Evolutionary conservation across 805 yeast species (phyloP).

Genomic region (Candida loeiensis): DNA sequence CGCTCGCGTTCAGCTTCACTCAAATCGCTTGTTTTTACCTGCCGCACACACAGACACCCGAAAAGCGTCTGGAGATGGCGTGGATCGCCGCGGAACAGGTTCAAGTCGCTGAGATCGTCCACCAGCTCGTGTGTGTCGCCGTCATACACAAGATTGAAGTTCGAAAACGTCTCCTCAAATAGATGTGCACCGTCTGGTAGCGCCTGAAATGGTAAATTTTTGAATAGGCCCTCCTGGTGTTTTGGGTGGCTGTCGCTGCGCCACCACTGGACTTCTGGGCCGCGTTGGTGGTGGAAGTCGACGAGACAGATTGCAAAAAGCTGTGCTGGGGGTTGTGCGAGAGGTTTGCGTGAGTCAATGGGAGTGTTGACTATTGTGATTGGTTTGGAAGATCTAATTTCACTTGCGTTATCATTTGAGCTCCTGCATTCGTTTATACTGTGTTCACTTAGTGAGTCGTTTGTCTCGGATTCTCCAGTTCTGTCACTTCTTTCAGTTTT

Average conservation of each 20-base stretch:
- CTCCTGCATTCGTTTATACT: too few species aligned
- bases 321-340: constrained; percentile 16
- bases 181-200: constrained; percentile 95
- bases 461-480: too few species aligned
- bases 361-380: neutral
- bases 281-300: constrained; percentile 86
- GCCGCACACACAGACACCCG: constrained; percentile 92
- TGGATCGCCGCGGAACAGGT: constrained; percentile 35
- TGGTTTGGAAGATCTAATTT: neutral
- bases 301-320: constrained; percentile 85
- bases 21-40: constrained; percentile 62
- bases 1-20: constrained; percentile 39
- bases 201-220: constrained; percentile 88
- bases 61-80: constrained; percentile 63
- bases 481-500: constrained; percentile 13
- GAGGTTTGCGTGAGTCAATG: neutral
- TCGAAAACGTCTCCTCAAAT: constrained; percentile 89
- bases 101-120: constrained; percentile 37
- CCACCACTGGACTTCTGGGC: constrained; percentile 96
- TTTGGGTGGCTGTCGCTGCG: constrained; percentile 42
- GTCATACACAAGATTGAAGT: constrained; percentile 79
- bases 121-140: constrained; percentile 45
- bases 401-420: too few species aligned
- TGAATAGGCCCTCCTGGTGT: constrained; percentile 55
- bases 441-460: too few species aligned